Conservation (phyloP, 768 basidiomycete genomes). For the Clitopilus passeckerianus region DNA sequence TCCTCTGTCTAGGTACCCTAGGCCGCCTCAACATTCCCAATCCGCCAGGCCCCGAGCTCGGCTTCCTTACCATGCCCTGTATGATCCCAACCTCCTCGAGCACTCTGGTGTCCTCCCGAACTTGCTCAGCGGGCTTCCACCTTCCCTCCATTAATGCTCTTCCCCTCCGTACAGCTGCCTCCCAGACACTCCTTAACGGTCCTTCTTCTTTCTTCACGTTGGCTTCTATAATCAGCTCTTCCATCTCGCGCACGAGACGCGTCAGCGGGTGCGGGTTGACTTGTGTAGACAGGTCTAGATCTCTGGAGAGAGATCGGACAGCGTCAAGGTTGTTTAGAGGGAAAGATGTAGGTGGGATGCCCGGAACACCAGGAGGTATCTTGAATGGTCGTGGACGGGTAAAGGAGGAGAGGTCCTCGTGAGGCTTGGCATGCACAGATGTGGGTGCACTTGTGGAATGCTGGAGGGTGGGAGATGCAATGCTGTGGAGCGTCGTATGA, state of each 20-base stretch:
- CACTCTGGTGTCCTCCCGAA: neutral
- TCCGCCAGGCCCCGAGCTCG: neutral
- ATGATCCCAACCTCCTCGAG: neutral
- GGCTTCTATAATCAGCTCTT: conserved; percentile 60
- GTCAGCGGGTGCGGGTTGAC: conserved; percentile 26
- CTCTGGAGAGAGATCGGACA: neutral
- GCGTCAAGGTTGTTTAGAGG: neutral
- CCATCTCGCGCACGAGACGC: conserved; percentile 51
- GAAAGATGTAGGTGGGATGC: conserved; percentile 6
- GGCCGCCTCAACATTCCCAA: neutral
- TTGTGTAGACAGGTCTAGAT: neutral
- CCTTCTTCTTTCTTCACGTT: conserved; percentile 56
- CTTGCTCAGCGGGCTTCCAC: neutral
- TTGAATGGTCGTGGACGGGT: conserved; percentile 31
- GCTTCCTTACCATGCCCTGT: neutral
- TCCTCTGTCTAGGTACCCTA: neutral
- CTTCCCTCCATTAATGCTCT: neutral
- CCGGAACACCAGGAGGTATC: conserved; percentile 6
- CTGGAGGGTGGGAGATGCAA: conserved; percentile 28
- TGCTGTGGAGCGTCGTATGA: conserved; percentile 48
- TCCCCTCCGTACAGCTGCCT: conserved; percentile 22
- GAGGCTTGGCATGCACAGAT: conserved; percentile 10
- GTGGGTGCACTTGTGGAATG: conserved; percentile 6
- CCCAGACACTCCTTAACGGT: conserved; percentile 53
- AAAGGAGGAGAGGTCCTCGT: conserved; percentile 28